These are phyloP conservation scores for Saccharomycopsis oosterbeekiorum DNA, from an alignment of 805 yeast genomes.

Conservation along the genomic window DNA sequence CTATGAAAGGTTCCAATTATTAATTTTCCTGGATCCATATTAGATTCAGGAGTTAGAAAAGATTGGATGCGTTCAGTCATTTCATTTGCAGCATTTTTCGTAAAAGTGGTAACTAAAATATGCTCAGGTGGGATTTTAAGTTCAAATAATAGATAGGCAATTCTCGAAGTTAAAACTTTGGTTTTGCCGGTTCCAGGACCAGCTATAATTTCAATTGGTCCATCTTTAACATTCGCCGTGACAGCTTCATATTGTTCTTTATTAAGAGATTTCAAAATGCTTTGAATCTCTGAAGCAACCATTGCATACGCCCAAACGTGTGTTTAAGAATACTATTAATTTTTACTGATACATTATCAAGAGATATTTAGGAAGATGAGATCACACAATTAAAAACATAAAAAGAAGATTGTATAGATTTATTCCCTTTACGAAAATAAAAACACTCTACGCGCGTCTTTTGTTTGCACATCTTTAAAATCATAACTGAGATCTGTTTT, in stretches of 20 bases:
- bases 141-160: constrained; percentile 53
- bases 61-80: constrained; percentile 52
- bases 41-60: constrained; percentile 29
- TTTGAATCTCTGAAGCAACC: background rate
- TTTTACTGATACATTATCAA: background rate
- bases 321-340: background rate
- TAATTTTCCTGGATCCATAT: constrained; percentile 33
- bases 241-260: constrained; percentile 37
- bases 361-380: background rate
- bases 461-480: too few species aligned
- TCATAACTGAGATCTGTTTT: too few species aligned
- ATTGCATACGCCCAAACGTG: background rate
- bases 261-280: constrained; percentile 24
- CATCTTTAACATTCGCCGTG: constrained; percentile 27
- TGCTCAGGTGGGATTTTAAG: constrained; percentile 46
- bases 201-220: constrained; percentile 44
- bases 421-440: too few species aligned
- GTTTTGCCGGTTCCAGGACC: constrained; percentile 78
- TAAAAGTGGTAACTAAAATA: constrained; percentile 83
- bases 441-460: too few species aligned
- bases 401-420: too few species aligned
- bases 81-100: constrained; percentile 86
- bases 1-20: constrained; percentile 88
- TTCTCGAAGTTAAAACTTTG: constrained; percentile 68
- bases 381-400: too few species aligned